These are phyloP conservation scores for Colletotrichum falcatum DNA, from an alignment of 2,329 filamentous ascomycete genomes.

Conservation along the genomic window DNA sequence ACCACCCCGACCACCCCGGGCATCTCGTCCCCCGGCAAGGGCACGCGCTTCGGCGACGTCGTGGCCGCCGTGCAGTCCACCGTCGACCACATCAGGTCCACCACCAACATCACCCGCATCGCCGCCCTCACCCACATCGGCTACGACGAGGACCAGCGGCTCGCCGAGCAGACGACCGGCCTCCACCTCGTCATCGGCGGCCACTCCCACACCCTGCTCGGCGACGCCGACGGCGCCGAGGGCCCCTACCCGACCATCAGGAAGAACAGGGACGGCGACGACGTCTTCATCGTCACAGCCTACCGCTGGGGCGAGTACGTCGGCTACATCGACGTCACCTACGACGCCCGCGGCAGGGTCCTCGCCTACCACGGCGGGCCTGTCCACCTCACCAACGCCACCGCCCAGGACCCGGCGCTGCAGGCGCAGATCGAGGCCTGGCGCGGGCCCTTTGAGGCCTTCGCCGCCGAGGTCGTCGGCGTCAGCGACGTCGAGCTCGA, in stretches of 20 bases:
- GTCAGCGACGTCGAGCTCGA: conserved; percentile 66
- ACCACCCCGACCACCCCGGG: conserved; percentile 70
- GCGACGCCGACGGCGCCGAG: conserved; percentile 67
- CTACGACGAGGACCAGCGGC: conserved; percentile 71
- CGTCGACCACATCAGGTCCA: conserved; percentile 70
- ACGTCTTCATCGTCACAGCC: conserved; percentile 76
- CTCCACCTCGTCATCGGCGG: conserved; percentile 77
- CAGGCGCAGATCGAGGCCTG: conserved; percentile 70
- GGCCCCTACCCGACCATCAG: conserved; percentile 74
- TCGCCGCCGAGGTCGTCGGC: conserved; percentile 68
- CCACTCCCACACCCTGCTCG: conserved; percentile 71
- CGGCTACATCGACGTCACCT: conserved; percentile 75
- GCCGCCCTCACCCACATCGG: conserved; percentile 76
- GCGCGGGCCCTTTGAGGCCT: conserved; percentile 71
- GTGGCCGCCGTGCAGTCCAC: conserved; percentile 70
- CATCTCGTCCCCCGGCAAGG: conserved; percentile 69
- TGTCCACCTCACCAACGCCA: conserved; percentile 73
- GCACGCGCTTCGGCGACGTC: conserved; percentile 69
- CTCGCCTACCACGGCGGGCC: conserved; percentile 73
- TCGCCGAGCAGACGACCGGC: conserved; percentile 70
- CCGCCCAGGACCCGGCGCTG: conserved; percentile 65
- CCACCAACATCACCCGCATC: conserved; percentile 72
- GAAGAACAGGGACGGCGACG: conserved; percentile 70
- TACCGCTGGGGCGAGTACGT: conserved; percentile 78
- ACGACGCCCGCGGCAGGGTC: conserved; percentile 70